Conservation (phyloP, 1,139 yeast species). For the Scheffersomyces segobiensis region DNA sequence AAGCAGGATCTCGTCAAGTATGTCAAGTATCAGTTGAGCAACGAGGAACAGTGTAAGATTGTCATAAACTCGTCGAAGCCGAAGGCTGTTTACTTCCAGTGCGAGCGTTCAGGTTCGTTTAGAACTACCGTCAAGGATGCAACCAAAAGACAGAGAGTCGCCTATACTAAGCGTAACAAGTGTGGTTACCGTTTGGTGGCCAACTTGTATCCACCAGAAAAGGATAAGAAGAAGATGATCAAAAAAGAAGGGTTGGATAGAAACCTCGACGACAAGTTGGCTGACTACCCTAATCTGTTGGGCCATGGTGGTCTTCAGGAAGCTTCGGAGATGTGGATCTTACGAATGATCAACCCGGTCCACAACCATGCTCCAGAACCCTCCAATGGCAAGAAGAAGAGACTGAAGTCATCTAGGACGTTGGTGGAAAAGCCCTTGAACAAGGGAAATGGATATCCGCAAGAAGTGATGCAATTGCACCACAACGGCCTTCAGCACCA, state of each 20-base stretch:
- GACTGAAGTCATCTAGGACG: conserved; percentile 42
- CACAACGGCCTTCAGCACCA: conserved; percentile 15
- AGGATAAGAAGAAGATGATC: conserved; percentile 32
- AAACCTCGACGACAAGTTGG: conserved; percentile 27
- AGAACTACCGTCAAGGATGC: conserved; percentile 53
- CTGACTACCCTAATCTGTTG: conserved; percentile 15
- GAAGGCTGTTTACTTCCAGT: conserved; percentile 52
- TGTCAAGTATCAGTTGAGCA: conserved; percentile 43
- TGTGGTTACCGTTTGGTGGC: conserved; percentile 53
- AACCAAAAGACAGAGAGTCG: conserved; percentile 49
- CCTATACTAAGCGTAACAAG: conserved; percentile 52
- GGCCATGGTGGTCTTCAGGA: conserved; percentile 9
- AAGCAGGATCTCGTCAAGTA: conserved; percentile 45
- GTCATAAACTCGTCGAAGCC: conserved; percentile 52
- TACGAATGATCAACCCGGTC: conserved; percentile 49
- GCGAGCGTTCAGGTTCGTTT: conserved; percentile 49
- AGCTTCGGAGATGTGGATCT: conserved; percentile 45
- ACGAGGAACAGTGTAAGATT: conserved; percentile 49
- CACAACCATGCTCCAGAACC: conserved; percentile 53
- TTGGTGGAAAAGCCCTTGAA: conserved; percentile 50
- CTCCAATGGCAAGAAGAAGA: conserved; percentile 32
- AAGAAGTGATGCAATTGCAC: conserved; percentile 10
- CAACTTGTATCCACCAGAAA: conserved; percentile 46
- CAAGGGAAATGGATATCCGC: conserved; percentile 13
- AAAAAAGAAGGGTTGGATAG: conserved; percentile 22